phyloP scores from a whole-genome alignment of 495 filamentous ascomycete genomes.

The Arthonia radiata region DNA sequence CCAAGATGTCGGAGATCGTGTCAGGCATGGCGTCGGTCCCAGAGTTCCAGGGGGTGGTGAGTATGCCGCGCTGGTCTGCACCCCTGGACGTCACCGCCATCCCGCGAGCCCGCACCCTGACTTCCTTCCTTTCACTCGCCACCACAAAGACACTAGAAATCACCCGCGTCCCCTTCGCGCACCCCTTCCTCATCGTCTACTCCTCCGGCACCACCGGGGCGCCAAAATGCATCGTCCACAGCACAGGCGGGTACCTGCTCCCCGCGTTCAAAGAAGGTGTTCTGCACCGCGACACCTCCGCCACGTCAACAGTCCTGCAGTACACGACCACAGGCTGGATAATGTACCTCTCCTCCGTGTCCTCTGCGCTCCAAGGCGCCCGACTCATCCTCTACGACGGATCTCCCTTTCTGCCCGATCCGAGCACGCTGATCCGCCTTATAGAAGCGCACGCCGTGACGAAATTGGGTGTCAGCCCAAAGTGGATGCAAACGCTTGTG shows the following conservation, averaged over 20 bases:
- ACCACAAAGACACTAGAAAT: slow-evolving; percentile 21
- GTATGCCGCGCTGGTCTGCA: slow-evolving; percentile 36
- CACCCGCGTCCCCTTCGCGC: slow-evolving; percentile 33
- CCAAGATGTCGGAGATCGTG: slow-evolving; percentile 44
- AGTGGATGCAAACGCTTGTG: slow-evolving; percentile 45
- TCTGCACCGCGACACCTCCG: slow-evolving; percentile 31
- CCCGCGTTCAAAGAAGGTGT: slow-evolving; percentile 33
- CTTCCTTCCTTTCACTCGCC: slow-evolving; percentile 23
- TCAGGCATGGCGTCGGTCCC: slow-evolving; percentile 28
- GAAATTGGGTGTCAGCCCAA: slow-evolving; percentile 43
- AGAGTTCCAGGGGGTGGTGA: slow-evolving; percentile 38
- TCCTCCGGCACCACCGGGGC: slow-evolving; percentile 47
- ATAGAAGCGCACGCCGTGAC: slow-evolving; percentile 29
- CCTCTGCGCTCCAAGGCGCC: slow-evolving; percentile 26
- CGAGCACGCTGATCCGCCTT: slow-evolving; percentile 30
- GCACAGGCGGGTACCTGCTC: slow-evolving; percentile 33
- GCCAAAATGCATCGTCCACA: slow-evolving; percentile 57
- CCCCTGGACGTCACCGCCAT: slow-evolving; percentile 32
- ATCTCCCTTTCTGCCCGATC: slow-evolving; percentile 44
- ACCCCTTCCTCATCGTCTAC: slow-evolving; percentile 50
- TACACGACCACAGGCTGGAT: slow-evolving; percentile 51
- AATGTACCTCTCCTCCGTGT: slow-evolving; percentile 44
- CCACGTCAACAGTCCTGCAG: slow-evolving; percentile 19
- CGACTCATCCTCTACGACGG: slow-evolving; percentile 49
- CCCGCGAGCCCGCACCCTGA: slow-evolving; percentile 25